Evolutionary conservation across 371 early-diverging fungal genomes (phyloP).

Genomic region (Rhizopus delemar): DNA sequence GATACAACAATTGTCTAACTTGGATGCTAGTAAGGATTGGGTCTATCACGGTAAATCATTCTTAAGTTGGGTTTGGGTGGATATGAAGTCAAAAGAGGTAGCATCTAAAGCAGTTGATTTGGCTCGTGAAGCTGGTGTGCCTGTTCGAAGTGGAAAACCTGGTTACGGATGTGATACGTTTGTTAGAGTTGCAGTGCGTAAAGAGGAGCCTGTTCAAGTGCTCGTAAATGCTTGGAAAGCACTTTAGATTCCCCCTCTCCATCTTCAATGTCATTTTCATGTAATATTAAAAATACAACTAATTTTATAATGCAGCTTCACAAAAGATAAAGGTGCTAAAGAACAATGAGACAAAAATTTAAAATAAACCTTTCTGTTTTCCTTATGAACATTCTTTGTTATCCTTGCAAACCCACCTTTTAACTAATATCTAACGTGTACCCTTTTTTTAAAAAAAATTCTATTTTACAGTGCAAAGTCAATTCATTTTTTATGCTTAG

Average conservation of each 20-base stretch:
- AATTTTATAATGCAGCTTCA: neutral
- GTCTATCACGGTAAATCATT: conserved; percentile 71
- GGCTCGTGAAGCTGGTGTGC: conserved; percentile 77
- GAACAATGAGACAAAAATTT: no score
- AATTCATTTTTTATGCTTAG: no score
- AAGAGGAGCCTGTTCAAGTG: conserved; percentile 61
- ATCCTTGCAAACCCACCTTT: no score
- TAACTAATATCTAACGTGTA: no score
- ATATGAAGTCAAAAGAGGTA: conserved; percentile 53
- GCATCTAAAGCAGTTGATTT: conserved; percentile 65
- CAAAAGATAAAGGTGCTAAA: no score
- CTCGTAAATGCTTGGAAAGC: conserved; percentile 67
- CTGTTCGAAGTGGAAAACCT: conserved; percentile 77
- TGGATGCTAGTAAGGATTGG: conserved; percentile 55
- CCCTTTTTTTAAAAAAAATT: no score
- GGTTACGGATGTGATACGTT: conserved; percentile 77
- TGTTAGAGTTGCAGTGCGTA: conserved; percentile 80
- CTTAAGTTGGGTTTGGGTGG: conserved; percentile 86
- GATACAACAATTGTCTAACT: conserved; percentile 48
- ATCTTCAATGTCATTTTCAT: neutral
- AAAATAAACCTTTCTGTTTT: no score
- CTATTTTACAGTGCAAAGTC: no score
- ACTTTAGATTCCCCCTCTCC: conserved; percentile 34
- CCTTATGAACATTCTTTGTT: no score
- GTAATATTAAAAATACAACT: conserved; percentile 3